phyloP scores from a whole-genome alignment of 31 red algal species.

The Odonthalia washingtoniensis region DNA sequence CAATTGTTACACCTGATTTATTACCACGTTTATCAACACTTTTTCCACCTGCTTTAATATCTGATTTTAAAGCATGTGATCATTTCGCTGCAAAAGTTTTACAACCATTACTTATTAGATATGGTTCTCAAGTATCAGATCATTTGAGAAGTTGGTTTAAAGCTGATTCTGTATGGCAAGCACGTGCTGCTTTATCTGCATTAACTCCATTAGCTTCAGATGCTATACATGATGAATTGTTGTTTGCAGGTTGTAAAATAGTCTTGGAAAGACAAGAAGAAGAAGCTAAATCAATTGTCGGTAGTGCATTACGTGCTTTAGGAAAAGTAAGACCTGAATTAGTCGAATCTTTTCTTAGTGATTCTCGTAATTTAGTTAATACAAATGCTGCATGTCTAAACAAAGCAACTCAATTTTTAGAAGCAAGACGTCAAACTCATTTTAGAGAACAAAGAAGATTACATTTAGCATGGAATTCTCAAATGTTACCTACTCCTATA shows the following conservation, averaged over 20 bases:
- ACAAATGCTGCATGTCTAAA: slow-evolving; percentile 36
- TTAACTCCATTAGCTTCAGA: slow-evolving; percentile 43
- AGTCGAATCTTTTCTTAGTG: slow-evolving; percentile 47
- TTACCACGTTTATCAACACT: slow-evolving; percentile 39
- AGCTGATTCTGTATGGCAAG: slow-evolving; percentile 31
- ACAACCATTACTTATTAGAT: slow-evolving; percentile 32
- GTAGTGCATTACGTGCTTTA: slow-evolving; percentile 57
- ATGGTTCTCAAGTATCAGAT: slow-evolving; percentile 7
- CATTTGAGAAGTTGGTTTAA: slow-evolving; percentile 40
- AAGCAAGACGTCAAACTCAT: not conserved
- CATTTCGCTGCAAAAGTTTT: slow-evolving; percentile 48
- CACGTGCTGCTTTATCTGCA: slow-evolving; percentile 48
- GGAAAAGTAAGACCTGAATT: slow-evolving; percentile 24
- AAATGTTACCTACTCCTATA: too few species aligned
- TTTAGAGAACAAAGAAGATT: slow-evolving; percentile 8
- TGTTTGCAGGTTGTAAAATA: slow-evolving; percentile 44
- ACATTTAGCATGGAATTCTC: not conserved
- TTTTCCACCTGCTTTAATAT: slow-evolving; percentile 32
- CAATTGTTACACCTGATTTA: not conserved
- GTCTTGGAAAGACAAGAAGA: slow-evolving; percentile 47
- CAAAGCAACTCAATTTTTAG: slow-evolving; percentile 32
- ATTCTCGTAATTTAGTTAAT: slow-evolving; percentile 36
- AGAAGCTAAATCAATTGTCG: slow-evolving; percentile 51
- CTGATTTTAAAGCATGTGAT: slow-evolving; percentile 49
- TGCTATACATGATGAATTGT: slow-evolving; percentile 53